Evolutionary conservation across 768 basidiomycete species (phyloP).

Genomic region (Gloeophyllum trabeum): DNA sequence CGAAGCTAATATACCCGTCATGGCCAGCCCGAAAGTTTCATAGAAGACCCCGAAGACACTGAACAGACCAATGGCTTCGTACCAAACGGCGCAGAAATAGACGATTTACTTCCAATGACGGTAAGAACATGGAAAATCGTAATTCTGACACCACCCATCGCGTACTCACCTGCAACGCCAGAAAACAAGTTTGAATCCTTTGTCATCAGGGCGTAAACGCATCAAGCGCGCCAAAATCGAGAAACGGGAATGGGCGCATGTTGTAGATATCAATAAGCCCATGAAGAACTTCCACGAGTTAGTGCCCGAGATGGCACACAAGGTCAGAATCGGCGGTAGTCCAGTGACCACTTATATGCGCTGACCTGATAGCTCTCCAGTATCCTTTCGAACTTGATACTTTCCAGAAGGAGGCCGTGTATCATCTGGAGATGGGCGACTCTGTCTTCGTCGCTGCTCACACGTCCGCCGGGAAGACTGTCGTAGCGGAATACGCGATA

Average conservation of each 20-base stretch:
- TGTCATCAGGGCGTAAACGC: too few relatives aligned
- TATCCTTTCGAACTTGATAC: slow-evolving; percentile 99
- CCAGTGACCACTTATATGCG: too few relatives aligned
- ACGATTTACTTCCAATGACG: slow-evolving; percentile 64
- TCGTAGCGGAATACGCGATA: slow-evolving; percentile 98
- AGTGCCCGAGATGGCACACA: slow-evolving; percentile 93
- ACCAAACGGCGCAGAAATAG: slow-evolving; percentile 40
- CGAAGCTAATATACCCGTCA: too few relatives aligned
- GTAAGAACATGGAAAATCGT: slow-evolving; percentile 19
- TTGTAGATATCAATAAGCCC: slow-evolving; percentile 86
- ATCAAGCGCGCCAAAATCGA: slow-evolving; percentile 36
- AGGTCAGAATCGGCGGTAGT: slow-evolving; percentile 41
- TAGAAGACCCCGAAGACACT: too few relatives aligned
- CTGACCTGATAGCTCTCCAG: too few relatives aligned
- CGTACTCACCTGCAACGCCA: too few relatives aligned
- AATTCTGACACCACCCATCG: too few relatives aligned
- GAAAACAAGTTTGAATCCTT: too few relatives aligned
- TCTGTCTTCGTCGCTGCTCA: slow-evolving; percentile 99
- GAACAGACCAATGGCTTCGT: too few relatives aligned
- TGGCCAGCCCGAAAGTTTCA: too few relatives aligned
- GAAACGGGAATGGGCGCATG: slow-evolving; percentile 97
- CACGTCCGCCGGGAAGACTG: slow-evolving; percentile 98
- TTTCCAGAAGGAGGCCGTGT: slow-evolving; percentile 98
- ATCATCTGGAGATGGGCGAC: slow-evolving; percentile 93
- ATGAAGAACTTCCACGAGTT: slow-evolving; percentile 84